These are phyloP conservation scores for Aspergillus diversus DNA, from an alignment of 495 filamentous ascomycete species.

Conservation along the genomic window DNA sequence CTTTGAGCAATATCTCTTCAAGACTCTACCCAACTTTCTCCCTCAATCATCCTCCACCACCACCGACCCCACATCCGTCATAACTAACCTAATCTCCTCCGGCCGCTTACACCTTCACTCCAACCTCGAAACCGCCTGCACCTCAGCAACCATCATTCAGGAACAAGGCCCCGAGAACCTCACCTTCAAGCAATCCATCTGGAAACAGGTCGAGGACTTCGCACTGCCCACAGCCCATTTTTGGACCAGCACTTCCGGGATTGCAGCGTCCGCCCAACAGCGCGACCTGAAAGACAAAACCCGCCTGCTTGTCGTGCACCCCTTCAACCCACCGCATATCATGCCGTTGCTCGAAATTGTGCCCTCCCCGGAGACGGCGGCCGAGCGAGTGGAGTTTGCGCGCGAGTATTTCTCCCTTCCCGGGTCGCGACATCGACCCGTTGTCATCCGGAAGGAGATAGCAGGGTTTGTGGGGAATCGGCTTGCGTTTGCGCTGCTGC, in stretches of 20 bases:
- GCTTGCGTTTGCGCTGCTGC: slow-evolving; percentile 50
- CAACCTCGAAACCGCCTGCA: slow-evolving; percentile 45
- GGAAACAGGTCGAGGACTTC: slow-evolving; percentile 48
- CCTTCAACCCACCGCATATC: slow-evolving; percentile 66
- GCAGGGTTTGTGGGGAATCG: slow-evolving; percentile 56
- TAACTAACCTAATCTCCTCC: slow-evolving; percentile 30
- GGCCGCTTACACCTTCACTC: slow-evolving; percentile 40
- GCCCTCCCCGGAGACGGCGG: slow-evolving; percentile 44
- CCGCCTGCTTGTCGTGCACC: slow-evolving; percentile 60
- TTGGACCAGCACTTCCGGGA: slow-evolving; percentile 62
- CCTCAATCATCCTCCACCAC: not conserved
- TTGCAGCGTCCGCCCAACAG: slow-evolving; percentile 53
- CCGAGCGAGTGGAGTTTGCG: slow-evolving; percentile 45
- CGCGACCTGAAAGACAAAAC: slow-evolving; percentile 40
- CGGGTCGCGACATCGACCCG: slow-evolving; percentile 46
- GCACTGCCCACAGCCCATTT: slow-evolving; percentile 47
- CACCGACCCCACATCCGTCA: not conserved
- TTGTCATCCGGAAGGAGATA: slow-evolving; percentile 58
- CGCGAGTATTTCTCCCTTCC: slow-evolving; percentile 53
- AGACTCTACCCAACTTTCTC: slow-evolving; percentile 41
- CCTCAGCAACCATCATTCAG: slow-evolving; percentile 55
- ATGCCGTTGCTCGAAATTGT: slow-evolving; percentile 67
- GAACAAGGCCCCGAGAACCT: slow-evolving; percentile 61
- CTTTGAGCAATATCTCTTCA: slow-evolving; percentile 46
- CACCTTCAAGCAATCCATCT: slow-evolving; percentile 54